phyloP scores from a whole-genome alignment of 2,329 filamentous ascomycete genomes.

The Cladosporium sp. region DNA sequence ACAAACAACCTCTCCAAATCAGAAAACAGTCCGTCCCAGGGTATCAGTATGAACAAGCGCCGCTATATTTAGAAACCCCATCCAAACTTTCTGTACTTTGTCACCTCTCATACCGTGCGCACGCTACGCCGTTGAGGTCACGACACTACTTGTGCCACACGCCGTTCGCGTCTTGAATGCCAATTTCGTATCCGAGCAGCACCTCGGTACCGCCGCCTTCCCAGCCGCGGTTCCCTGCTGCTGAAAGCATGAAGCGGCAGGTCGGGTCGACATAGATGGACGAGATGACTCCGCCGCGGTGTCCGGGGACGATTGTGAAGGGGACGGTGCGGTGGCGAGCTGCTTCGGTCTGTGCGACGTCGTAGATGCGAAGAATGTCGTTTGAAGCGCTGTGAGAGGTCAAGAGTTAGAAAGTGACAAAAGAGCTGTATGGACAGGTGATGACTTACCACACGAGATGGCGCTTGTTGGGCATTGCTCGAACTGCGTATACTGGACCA shows the following conservation, averaged over 20 bases:
- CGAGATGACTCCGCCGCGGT: slow-evolving; percentile 81
- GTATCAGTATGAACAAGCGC: no score
- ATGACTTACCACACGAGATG: slow-evolving; percentile 75
- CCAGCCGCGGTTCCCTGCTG: slow-evolving; percentile 91
- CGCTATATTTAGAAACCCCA: no score
- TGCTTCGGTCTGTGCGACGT: slow-evolving; percentile 63
- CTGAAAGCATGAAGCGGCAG: slow-evolving; percentile 85
- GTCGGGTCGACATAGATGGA: slow-evolving; percentile 83
- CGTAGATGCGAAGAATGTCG: slow-evolving; percentile 90
- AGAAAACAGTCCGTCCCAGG: no score
- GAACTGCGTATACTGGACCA: slow-evolving; percentile 81
- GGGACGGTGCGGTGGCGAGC: slow-evolving; percentile 74
- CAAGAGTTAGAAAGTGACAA: background rate
- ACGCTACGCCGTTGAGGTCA: no score
- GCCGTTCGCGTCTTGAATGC: slow-evolving; percentile 27
- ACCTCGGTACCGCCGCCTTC: slow-evolving; percentile 88
- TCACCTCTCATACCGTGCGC: no score
- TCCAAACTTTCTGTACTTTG: no score
- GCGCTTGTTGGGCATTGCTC: slow-evolving; percentile 86
- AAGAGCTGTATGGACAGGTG: background rate
- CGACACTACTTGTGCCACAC: slow-evolving; percentile 22
- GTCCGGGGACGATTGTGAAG: slow-evolving; percentile 94
- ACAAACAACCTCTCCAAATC: no score
- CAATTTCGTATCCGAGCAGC: slow-evolving; percentile 89
- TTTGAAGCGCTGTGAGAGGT: slow-evolving; percentile 67